phyloP scores from a whole-genome alignment of 1,284 basidiomycete genomes.

The Cutaneotrichosporon mucoides region DNA sequence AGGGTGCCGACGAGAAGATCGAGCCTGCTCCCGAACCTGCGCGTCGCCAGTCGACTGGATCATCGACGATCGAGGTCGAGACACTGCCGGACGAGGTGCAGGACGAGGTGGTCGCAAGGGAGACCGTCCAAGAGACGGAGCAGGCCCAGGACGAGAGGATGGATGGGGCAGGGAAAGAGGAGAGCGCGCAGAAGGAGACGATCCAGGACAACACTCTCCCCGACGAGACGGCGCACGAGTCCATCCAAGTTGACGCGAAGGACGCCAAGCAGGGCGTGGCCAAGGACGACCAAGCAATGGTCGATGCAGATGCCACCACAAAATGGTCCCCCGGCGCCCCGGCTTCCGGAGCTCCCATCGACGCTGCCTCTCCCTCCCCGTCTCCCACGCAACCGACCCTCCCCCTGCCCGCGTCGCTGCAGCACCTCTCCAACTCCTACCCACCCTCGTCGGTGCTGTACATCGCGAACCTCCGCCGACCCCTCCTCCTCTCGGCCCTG shows the following conservation, averaged over 20 bases:
- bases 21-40: neutral
- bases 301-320: too few species aligned
- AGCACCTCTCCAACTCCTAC: constrained; percentile 32
- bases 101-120: neutral
- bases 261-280: neutral
- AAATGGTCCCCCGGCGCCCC: too few species aligned
- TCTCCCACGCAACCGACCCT: neutral
- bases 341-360: too few species aligned
- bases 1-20: neutral
- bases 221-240: neutral
- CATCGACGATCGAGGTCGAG: neutral
- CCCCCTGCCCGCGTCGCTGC: constrained; percentile 30
- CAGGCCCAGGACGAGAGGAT: too few species aligned
- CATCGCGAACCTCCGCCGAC: constrained; percentile 47
- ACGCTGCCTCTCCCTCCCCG: neutral
- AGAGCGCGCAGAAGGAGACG: neutral
- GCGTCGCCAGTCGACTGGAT: neutral
- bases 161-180: too few species aligned
- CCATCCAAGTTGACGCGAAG: neutral
- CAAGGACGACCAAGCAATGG: too few species aligned
- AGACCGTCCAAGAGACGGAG: neutral
- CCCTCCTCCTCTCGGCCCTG: constrained; percentile 28
- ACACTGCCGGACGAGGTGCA: neutral
- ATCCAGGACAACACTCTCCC: neutral
- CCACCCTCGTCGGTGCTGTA: constrained; percentile 41